Evolutionary conservation across 2,329 filamentous ascomycete species (phyloP), one percentile per base, ranked within the genome.

Genomic region (Lasiodiplodia hormozganensis): DNA sequence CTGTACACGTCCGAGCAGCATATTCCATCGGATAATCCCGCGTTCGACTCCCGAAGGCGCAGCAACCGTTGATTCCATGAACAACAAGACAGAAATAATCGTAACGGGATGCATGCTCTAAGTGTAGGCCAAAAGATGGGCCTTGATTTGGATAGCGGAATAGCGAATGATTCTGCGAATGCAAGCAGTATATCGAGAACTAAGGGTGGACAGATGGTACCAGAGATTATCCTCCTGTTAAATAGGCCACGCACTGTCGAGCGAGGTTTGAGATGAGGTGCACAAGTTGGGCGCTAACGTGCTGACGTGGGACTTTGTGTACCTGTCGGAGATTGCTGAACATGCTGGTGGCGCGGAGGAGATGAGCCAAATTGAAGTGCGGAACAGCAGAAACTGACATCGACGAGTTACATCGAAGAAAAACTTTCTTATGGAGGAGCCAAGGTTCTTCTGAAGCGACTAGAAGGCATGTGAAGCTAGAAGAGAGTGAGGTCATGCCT

Each of bases 231-330:
- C 23, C 16, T 10, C 31, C 10, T 23, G 11, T 62, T 62, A 51
- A 62, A 49, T 51, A 36, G 3, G 4, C 21, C 5, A 3, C 28
- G 38, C 18, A 23, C 25, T 12, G 21, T 62, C 36, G 21, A 4
- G 8, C 54, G 58, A 62, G 18, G 11, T 23, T 10, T 47, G 18
- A 36, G 12, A 25, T 21, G 23, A 31, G 47, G 47, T 38, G 18
- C 60, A 52, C 60, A 38, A 38, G 28, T 5, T 21, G 43, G 8
- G 21, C 31, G 47, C 21, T 8, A 34, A n/a, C 23, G 28, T 28
- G 60, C 60, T 64, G 60, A 64, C 47, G 60, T 64, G 34, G 31
- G 47, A 64, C 51, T 52, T 23, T 31, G 58, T 51, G 43, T 62
- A 62, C 23, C 58, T 62, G 16, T 47, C 60, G 16, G 51, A 49